A percentile compares a stretch with the other conserved stretches of the same genome.
phyloP scores from a whole-genome alignment of 1,284 basidiomycete genomes.

The Ganoderma multipileum region DNA sequence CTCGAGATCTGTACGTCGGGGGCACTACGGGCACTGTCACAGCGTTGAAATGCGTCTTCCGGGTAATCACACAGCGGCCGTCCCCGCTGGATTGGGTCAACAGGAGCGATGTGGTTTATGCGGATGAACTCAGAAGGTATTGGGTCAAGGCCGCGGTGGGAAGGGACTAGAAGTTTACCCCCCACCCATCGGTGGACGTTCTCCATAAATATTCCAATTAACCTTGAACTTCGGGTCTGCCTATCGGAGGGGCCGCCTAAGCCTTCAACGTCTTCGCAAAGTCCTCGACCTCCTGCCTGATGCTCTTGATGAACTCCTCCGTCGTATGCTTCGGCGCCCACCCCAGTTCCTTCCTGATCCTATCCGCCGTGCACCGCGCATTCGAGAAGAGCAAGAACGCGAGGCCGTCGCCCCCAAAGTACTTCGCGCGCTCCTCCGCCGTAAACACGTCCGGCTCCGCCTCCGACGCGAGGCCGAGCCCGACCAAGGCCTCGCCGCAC shows the following conservation, averaged over 20 bases:
- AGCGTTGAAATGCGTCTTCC: too few species aligned
- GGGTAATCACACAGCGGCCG: too few species aligned
- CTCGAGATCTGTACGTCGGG: too few species aligned
- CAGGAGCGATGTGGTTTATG: too few species aligned
- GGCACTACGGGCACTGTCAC: too few species aligned
- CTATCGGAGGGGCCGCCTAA: background rate
- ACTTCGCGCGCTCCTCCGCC: conserved; percentile 38
- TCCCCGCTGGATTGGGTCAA: too few species aligned
- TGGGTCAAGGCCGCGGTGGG: too few species aligned
- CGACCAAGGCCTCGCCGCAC: conserved; percentile 42
- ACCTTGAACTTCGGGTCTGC: background rate
- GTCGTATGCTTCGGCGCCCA: conserved; percentile 43
- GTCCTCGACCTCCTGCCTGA: conserved; percentile 14
- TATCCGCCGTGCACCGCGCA: conserved; percentile 47
- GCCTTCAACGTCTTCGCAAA: conserved; percentile 39
- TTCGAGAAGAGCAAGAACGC: conserved; percentile 48
- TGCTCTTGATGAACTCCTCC: conserved; percentile 14
- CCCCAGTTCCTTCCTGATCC: conserved; percentile 47
- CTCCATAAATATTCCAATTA: background rate
- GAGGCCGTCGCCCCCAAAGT: conserved; percentile 22
- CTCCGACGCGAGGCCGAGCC: conserved; percentile 32
- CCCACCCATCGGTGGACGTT: too few species aligned
- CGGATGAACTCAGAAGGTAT: too few species aligned
- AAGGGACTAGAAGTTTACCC: too few species aligned
- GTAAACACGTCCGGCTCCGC: conserved; percentile 37